These are phyloP conservation scores for Trichocladium antarcticum DNA, from an alignment of 495 filamentous ascomycete genomes.

Conservation along the genomic window DNA sequence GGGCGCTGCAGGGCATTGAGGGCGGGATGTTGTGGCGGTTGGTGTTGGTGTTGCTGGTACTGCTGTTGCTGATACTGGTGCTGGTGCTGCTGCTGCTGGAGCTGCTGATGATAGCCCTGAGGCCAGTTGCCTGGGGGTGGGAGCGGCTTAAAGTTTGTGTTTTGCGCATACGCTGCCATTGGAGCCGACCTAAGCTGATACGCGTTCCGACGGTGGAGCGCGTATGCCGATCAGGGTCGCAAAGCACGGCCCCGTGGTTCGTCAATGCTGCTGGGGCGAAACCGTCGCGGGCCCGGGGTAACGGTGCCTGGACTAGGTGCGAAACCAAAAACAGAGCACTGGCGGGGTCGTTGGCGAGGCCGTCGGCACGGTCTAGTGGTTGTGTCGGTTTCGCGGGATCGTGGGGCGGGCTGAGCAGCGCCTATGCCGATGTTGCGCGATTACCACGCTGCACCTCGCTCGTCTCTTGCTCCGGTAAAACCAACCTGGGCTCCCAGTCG, in stretches of 20 bases:
- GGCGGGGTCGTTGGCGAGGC: not conserved
- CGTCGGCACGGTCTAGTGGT: not conserved
- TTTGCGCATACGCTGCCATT: conserved; percentile 33
- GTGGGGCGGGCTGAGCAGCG: too few relatives aligned
- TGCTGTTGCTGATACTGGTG: conserved; percentile 13
- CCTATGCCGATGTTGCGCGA: not conserved
- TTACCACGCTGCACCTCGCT: too few relatives aligned
- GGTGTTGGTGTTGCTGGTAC: conserved; percentile 8
- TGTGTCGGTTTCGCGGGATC: not conserved
- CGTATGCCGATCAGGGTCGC: not conserved
- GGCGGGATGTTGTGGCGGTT: conserved; percentile 10
- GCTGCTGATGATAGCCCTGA: conserved; percentile 10
- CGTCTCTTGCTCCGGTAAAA: too few relatives aligned
- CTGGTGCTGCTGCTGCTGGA: conserved; percentile 12
- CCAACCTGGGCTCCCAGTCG: too few relatives aligned
- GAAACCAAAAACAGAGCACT: not conserved
- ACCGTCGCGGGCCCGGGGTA: too few relatives aligned
- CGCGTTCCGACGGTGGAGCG: not conserved
- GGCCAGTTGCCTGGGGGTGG: conserved; percentile 19
- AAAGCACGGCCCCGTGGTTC: not conserved
- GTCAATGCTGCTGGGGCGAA: too few relatives aligned
- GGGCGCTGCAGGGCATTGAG: conserved; percentile 19
- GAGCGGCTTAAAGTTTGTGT: conserved; percentile 16
- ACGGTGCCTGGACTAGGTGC: not conserved
- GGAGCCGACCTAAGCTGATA: conserved; percentile 12